Conservation (phyloP, 192 early-diverging fungal species). For the Backusella luteola region DNA sequence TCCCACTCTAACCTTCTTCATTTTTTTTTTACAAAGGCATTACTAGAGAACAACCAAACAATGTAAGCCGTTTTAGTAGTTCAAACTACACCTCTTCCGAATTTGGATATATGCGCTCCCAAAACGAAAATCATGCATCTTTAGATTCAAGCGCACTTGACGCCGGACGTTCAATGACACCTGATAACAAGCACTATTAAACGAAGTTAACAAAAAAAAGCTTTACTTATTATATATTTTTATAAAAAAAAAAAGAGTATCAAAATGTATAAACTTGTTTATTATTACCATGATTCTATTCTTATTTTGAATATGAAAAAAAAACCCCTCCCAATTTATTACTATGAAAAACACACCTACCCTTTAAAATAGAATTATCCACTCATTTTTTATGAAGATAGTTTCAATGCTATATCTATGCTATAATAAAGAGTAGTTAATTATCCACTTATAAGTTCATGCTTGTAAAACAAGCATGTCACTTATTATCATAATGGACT, state of each 20-base stretch:
- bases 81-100: background rate
- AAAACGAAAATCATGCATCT: background rate
- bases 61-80: background rate
- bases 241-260: background rate
- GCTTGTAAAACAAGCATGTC: too few species aligned
- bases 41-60: background rate
- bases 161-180: conserved; percentile 13
- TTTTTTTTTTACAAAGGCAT: too few species aligned
- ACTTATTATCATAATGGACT: too few species aligned
- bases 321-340: background rate
- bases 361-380: background rate
- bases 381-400: background rate
- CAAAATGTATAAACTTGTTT: too few species aligned
- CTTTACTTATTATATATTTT: too few species aligned
- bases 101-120: background rate
- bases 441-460: too few species aligned
- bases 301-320: background rate
- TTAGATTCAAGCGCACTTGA: conserved; percentile 11
- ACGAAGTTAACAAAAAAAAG: background rate
- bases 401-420: too few species aligned
- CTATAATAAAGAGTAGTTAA: too few species aligned
- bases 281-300: too few species aligned
- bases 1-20: background rate
- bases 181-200: conserved; percentile 11
- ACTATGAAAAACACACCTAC: background rate